phyloP scores from a whole-genome alignment of 208 protist species.

The Leishmania lainsoni region DNA sequence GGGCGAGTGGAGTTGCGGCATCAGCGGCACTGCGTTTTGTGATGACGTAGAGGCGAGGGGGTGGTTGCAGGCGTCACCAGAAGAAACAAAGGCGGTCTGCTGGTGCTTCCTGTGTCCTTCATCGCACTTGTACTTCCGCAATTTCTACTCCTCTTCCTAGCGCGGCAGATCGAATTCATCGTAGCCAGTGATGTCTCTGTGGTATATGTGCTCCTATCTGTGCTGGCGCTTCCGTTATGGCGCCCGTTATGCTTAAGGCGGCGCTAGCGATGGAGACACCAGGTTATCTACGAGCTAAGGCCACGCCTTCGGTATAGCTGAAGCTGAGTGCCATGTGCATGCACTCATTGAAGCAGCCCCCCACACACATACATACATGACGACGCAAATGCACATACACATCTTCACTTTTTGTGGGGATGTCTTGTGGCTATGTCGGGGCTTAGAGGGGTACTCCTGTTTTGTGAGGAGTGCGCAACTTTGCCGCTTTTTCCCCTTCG shows the following conservation, averaged over 20 bases:
- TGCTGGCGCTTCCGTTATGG: background rate
- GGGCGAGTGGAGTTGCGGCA: background rate
- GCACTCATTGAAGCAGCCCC: background rate
- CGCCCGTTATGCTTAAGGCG: background rate
- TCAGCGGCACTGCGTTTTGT: background rate
- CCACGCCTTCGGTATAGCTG: background rate
- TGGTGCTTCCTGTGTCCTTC: constrained; percentile 18
- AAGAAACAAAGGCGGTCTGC: background rate
- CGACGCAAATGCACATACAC: background rate
- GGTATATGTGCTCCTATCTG: background rate
- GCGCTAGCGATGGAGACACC: background rate
- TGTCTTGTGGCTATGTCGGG: background rate
- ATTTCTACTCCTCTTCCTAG: background rate
- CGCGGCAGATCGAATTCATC: background rate
- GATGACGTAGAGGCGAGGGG: too few relatives aligned
- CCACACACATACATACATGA: background rate
- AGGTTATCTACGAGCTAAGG: background rate
- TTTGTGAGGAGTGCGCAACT: background rate
- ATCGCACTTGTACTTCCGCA: background rate
- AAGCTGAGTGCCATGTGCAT: background rate
- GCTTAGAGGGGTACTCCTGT: background rate
- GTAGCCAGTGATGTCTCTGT: background rate
- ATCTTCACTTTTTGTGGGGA: background rate
- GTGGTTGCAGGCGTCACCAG: background rate
- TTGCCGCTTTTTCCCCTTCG: background rate